A percentile compares a stretch with the other conserved stretches of the same genome.
phyloP scores from a whole-genome alignment of 208 protist genomes.

The Leishmania mexicana region DNA sequence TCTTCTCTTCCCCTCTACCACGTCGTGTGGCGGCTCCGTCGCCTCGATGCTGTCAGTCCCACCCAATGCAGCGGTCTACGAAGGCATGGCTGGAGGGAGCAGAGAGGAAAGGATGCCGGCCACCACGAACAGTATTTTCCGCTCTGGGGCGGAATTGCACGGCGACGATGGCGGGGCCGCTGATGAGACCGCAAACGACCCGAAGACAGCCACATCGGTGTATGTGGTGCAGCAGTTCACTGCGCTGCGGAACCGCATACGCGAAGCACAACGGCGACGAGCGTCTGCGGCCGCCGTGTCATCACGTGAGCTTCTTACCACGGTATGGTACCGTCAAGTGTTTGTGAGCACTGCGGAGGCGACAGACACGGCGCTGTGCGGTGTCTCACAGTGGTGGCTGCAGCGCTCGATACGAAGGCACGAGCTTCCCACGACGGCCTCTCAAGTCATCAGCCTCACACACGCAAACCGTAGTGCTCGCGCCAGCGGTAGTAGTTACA shows the following conservation, averaged over 20 bases:
- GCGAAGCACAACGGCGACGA: background rate
- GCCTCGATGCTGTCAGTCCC: slow-evolving; percentile 26
- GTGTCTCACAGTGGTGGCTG: slow-evolving; percentile 55
- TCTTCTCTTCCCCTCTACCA: slow-evolving; percentile 32
- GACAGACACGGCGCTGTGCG: slow-evolving; percentile 28
- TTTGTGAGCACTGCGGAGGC: slow-evolving; percentile 30
- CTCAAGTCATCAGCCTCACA: background rate
- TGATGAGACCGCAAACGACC: slow-evolving; percentile 31
- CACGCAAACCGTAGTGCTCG: background rate
- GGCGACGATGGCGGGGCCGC: slow-evolving; percentile 21
- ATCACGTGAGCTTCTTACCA: slow-evolving; percentile 3
- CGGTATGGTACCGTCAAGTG: slow-evolving; percentile 39
- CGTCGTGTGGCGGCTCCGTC: slow-evolving; percentile 28
- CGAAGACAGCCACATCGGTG: slow-evolving; percentile 40
- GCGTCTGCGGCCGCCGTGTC: background rate
- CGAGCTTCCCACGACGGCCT: slow-evolving; percentile 37
- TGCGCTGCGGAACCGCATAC: slow-evolving; percentile 4
- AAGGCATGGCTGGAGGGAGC: background rate
- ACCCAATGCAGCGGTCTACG: slow-evolving; percentile 21
- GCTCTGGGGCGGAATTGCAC: slow-evolving; percentile 19
- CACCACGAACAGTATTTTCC: background rate
- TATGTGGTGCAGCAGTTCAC: slow-evolving; percentile 35
- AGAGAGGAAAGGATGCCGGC: background rate
- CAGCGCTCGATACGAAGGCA: slow-evolving; percentile 31
- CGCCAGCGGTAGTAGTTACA: background rate